phyloP scores from a whole-genome alignment of 192 early-diverging fungal genomes.

The Backusella parvicylindrica region DNA sequence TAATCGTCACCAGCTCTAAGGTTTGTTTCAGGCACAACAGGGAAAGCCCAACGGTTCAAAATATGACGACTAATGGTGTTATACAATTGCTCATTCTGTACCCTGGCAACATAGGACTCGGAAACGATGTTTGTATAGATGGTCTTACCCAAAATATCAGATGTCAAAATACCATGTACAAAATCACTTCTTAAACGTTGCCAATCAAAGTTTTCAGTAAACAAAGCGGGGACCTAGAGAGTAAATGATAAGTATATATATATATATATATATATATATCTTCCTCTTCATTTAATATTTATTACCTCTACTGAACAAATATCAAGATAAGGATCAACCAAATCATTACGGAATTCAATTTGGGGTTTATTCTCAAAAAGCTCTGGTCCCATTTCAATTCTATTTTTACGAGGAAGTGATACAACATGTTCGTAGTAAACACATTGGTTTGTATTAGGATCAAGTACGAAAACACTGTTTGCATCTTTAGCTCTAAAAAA shows the following conservation, averaged over 20 bases:
- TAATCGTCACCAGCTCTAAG: constrained; percentile 66
- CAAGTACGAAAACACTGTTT: constrained; percentile 84
- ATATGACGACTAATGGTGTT: constrained; percentile 82
- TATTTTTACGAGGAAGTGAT: constrained; percentile 52
- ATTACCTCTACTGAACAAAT: constrained; percentile 86
- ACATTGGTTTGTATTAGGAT: constrained; percentile 72
- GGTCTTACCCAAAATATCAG: constrained; percentile 81
- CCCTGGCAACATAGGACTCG: constrained; percentile 64
- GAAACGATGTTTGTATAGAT: constrained; percentile 80
- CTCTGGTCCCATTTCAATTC: constrained; percentile 58
- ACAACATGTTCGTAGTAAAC: constrained; percentile 72
- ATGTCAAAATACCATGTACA: constrained; percentile 84
- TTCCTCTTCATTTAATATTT: neutral
- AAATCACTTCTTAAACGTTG: constrained; percentile 89
- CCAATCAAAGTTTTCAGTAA: constrained; percentile 98
- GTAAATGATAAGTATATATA: constrained; percentile 5
- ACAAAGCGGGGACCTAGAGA: constrained; percentile 74
- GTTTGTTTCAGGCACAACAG: constrained; percentile 89
- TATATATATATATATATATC: neutral
- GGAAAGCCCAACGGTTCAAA: constrained; percentile 89
- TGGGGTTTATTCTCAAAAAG: constrained; percentile 62
- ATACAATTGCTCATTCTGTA: constrained; percentile 69
- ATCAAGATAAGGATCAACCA: constrained; percentile 90
- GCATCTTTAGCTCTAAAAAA: constrained; percentile 52
- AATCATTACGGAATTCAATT: constrained; percentile 82